phyloP scores from a whole-genome alignment of 139 green algal species.

The Trebouxia sp. region DNA sequence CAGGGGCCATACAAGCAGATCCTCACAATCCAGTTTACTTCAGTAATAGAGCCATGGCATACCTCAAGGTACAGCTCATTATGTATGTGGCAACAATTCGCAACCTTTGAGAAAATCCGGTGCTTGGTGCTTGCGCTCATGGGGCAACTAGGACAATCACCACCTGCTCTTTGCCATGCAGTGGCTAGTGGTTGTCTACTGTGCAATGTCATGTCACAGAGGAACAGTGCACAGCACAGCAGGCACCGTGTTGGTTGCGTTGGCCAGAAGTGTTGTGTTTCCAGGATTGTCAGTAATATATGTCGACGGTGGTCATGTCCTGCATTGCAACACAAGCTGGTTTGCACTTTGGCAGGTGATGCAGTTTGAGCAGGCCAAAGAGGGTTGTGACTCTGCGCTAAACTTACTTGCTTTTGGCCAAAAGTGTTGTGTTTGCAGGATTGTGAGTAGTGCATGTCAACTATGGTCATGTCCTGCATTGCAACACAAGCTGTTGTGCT shows the following conservation, averaged over 20 bases:
- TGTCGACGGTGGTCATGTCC: no score
- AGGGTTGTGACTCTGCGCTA: neutral
- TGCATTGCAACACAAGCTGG: no score
- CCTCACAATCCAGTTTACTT: constrained; percentile 47
- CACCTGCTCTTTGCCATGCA: neutral
- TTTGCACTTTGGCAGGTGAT: no score
- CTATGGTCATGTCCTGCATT: neutral
- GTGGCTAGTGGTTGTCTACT: neutral
- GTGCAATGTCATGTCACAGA: no score
- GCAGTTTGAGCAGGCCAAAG: no score
- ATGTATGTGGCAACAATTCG: neutral
- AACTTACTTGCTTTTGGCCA: neutral
- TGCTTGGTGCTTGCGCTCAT: neutral
- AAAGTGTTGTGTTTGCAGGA: neutral
- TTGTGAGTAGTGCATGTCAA: neutral
- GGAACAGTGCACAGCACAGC: neutral
- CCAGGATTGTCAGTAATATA: no score
- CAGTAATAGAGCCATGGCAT: constrained; percentile 52
- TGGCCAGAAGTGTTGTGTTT: no score
- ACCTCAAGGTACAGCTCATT: constrained; percentile 42
- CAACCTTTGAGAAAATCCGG: neutral
- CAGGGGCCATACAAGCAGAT: constrained; percentile 37
- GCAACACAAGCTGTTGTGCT: neutral
- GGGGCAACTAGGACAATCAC: neutral
- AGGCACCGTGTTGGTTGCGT: neutral